Evolutionary conservation across 345 rosid genomes (phyloP), one percentile per base, ranked within the genome.

Genomic region (Hirschfeldia incana): DNA sequence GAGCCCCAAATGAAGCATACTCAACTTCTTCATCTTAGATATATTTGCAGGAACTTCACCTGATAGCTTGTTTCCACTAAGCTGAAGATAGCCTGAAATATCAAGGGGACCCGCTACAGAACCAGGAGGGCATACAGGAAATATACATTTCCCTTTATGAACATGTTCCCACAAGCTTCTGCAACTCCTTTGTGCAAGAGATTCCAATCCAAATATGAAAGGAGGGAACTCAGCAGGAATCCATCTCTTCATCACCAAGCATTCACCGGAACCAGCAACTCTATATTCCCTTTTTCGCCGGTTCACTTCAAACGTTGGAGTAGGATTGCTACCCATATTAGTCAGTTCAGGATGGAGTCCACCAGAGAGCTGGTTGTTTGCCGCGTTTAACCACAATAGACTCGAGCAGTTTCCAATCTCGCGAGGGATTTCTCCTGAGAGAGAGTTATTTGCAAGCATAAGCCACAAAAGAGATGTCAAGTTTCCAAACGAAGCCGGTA

Each of bases 191-290:
- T 91, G 85, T 0, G 90, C 84, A 53, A 94, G 91, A 65, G 91
- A 80, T 13, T 77, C 75, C n/a, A 87, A 89, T 8, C 81, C 93
- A 68, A 94, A 94, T 69, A 57, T 89, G 84, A 94, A 94, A 16
- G 98, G 98, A 17, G 91, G 92, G 69, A 91, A 92, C 75, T 92
- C 92, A 33, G 93, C 97, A 27, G 97, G 97, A 77, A 94, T 92
- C 98, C 98, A 94, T 80, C 98, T 89, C 85, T 0, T 88, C 97
- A 94, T 92, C 6, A 86, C 71, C 70, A 82, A 82, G 82, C 98
- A 92, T 85, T 91, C 98, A 1, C 97, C 88, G 0, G 94, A 88
- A 39, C 94, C 90, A 21, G 90, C 84, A 36, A 78, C 74, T 21
- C 82, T 59, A 8, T 81, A 8, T 28, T 79, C 86, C 2, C 5